Percentiles rank a stretch among this genome's conserved stretches.
Evolutionary conservation across 2,329 filamentous ascomycete species (phyloP).

Genomic region (Curvularia verruculosa): DNA sequence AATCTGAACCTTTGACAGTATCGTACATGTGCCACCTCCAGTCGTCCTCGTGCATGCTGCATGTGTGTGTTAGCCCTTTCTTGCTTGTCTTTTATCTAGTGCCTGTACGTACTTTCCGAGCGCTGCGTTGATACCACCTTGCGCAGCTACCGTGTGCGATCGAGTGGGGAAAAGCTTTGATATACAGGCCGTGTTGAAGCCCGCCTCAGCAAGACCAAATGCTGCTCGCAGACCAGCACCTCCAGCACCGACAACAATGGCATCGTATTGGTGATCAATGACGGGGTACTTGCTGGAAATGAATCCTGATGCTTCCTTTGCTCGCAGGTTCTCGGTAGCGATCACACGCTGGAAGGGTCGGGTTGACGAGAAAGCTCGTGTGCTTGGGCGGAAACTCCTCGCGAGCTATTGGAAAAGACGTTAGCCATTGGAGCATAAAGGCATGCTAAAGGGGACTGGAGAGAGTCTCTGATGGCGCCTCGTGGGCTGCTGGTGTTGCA

Average conservation of each 20-base stretch:
- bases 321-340: constrained; percentile 82
- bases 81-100: neutral
- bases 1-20: constrained; percentile 96
- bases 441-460: neutral
- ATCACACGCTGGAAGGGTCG: constrained; percentile 83
- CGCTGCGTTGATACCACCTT: constrained; percentile 85
- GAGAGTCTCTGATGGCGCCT: neutral
- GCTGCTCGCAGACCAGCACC: constrained; percentile 82
- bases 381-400: constrained; percentile 66
- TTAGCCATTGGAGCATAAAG: constrained; percentile 39
- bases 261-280: constrained; percentile 99
- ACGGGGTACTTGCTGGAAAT: constrained; percentile 91
- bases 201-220: constrained; percentile 84
- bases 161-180: constrained; percentile 84
- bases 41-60: constrained; percentile 90
- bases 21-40: constrained; percentile 99
- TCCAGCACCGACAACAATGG: constrained; percentile 87
- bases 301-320: constrained; percentile 89
- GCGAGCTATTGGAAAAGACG: constrained; percentile 60
- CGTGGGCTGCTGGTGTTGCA: neutral
- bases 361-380: constrained; percentile 85
- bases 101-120: constrained; percentile 68
- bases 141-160: constrained; percentile 78
- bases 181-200: constrained; percentile 89
- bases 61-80: constrained; percentile 29